Evolutionary conservation across 2,329 filamentous ascomycete species (phyloP).

Genomic region (Rhinocladiella mackenziei): DNA sequence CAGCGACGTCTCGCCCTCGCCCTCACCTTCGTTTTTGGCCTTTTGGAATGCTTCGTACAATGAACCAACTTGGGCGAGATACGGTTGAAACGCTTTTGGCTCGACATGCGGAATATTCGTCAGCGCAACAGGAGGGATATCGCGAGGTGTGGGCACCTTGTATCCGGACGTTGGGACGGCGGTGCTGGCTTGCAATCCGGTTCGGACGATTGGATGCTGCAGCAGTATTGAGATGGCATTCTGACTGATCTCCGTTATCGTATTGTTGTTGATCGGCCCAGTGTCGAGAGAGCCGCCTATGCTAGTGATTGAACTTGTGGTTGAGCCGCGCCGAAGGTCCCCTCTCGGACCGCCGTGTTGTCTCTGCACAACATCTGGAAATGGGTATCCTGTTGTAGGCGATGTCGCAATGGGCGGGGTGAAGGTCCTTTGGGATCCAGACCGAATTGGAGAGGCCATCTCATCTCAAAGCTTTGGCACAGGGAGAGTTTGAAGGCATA

Average conservation of each 20-base stretch:
- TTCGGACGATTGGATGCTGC: slow-evolving; percentile 82
- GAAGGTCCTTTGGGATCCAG: slow-evolving; percentile 13
- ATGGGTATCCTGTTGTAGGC: slow-evolving; percentile 23
- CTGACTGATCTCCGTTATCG: slow-evolving; percentile 69
- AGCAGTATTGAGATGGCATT: slow-evolving; percentile 96
- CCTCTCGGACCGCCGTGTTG: slow-evolving; percentile 13
- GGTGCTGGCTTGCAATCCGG: slow-evolving; percentile 76
- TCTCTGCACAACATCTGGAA: slow-evolving; percentile 21
- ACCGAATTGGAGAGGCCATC: slow-evolving; percentile 22
- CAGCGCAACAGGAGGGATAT: slow-evolving; percentile 89
- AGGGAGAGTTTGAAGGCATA: not conserved
- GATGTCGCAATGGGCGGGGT: slow-evolving; percentile 18
- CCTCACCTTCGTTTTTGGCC: slow-evolving; percentile 72
- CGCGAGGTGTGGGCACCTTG: slow-evolving; percentile 75
- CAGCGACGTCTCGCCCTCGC: slow-evolving; percentile 57
- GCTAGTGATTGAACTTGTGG: slow-evolving; percentile 81
- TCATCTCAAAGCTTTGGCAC: slow-evolving; percentile 1
- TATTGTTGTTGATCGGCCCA: slow-evolving; percentile 47
- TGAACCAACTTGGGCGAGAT: slow-evolving; percentile 77
- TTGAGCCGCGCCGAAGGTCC: slow-evolving; percentile 66
- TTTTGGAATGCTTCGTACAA: slow-evolving; percentile 86
- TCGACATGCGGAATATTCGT: slow-evolving; percentile 85
- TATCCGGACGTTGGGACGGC: slow-evolving; percentile 65
- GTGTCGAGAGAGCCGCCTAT: slow-evolving; percentile 79
- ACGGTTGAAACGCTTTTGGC: slow-evolving; percentile 72